Percentiles rank a stretch among this genome's conserved stretches.
These are phyloP conservation scores for Sechiopsis laciniata DNA, from an alignment of 306 rosid genomes.

Conservation along the genomic window DNA sequence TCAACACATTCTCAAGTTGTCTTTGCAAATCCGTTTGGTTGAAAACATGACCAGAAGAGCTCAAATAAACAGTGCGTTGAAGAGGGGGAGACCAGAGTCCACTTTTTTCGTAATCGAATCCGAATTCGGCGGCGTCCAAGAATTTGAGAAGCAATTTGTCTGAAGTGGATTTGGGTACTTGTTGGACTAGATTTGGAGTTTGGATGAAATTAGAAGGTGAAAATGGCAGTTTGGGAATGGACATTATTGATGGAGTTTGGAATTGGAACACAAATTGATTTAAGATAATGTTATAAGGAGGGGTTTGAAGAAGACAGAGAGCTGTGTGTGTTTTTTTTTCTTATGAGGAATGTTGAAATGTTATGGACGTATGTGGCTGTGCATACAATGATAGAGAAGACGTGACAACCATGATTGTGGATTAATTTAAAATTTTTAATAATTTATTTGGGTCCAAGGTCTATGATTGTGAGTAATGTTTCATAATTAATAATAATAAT, in stretches of 20 bases:
- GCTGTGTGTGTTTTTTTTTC: not conserved
- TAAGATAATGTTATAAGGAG: not conserved
- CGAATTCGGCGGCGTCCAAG: slow-evolving; percentile 18
- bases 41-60: slow-evolving; percentile 19
- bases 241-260: slow-evolving; percentile 26
- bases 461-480: no score
- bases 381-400: slow-evolving; percentile 12
- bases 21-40: slow-evolving; percentile 9
- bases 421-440: no score
- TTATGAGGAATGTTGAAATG: slow-evolving; percentile 25
- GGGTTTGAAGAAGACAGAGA: slow-evolving; percentile 11
- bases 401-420: slow-evolving; percentile 1
- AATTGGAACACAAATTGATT: no score
- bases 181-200: slow-evolving; percentile 12
- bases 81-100: slow-evolving; percentile 27
- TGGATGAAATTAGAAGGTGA: slow-evolving; percentile 5
- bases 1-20: not conserved
- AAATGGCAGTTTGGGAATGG: slow-evolving; percentile 28
- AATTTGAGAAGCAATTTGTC: slow-evolving; percentile 18
- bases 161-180: slow-evolving; percentile 21
- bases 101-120: slow-evolving; percentile 20
- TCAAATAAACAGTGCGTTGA: slow-evolving; percentile 18
- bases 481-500: not conserved
- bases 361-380: slow-evolving; percentile 17
- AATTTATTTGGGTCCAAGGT: no score